Evolutionary conservation across 1,139 yeast species (phyloP), one percentile per base, ranked within the genome.

Genomic region (Blastobotrys indianensis): DNA sequence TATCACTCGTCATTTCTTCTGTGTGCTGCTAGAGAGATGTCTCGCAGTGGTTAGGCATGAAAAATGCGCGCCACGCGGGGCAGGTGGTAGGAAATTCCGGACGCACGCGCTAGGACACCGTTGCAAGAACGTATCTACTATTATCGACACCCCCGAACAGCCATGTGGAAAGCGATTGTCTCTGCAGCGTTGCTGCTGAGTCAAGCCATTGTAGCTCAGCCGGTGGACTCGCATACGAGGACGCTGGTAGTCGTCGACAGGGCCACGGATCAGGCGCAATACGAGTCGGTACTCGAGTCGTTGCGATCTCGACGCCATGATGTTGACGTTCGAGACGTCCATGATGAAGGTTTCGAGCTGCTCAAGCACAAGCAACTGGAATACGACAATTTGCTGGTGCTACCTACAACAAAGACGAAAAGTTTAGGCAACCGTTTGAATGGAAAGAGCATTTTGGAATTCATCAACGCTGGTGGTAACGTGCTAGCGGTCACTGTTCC

Each of bases 401-500:
- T 80, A 42, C 86, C 87, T 23, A 62, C 67, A 25, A 46, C 47
- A 31, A 58, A 58, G 39, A 62, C 63, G 37, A 60, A 65, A 51
- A 58, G 64, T 6, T 59, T 80, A 12, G 75, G 75, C 13, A 67
- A 69, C 37, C 67, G 68, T 28, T 58, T 78, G 41, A 61, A 70
- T 3, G 68, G 74, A 4, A 60, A 66, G 30, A 62, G 61, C 17
- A 57, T 83, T 41, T 57, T 80, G 44, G 70, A 77, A 37, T 86
- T 80, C 58, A 72, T 82, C 54, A 67, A 76, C 57, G 69, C 69
- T 15, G 85, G 90, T 37, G 97, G 97, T 50, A 85, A 88, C 61
- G 62, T 92, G 12, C 61, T 92, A 30, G 77, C 82, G 15, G 70
- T 87, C 28, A 74, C 81, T 0, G 67, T 74, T 16, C 73, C 80